Evolutionary conservation across 371 early-diverging fungal species (phyloP), one percentile per base, ranked within the genome.

Genomic region (Lichtheimia ramosa): DNA sequence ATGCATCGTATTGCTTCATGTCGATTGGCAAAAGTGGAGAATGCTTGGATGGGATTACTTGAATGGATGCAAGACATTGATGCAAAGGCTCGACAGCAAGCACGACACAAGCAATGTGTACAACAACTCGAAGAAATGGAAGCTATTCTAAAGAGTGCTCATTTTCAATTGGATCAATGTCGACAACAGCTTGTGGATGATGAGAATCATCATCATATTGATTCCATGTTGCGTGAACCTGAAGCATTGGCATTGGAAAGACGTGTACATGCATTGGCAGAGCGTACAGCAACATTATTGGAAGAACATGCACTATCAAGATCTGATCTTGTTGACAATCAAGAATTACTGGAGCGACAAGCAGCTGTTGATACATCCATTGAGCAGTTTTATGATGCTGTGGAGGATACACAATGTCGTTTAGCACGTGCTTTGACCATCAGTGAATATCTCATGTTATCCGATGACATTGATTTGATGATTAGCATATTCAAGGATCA

Each of bases 401-500:
- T 48, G 13, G 28, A 49, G 18, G 58, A 57, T 48, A 48, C 50
- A 28, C 58, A 49, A 24, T 28, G 50, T 24, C 18, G 43, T 3
- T 28, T 57, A 13, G 58, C 48, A 8, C 48, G 40, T 27, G 58
- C 58, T 16, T 39, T 57, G 21, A 43, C 40, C 34, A 49, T 57
- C 41, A 57, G 58, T 16, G 58, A 57, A 49, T 57, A 57, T 28
- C 16, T 57, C 14, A 57, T 57, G 58, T 27, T 57, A 18, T 48
- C 58, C 2, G 58, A 57, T 21, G 50, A 57, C 24, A 49, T 49
- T 16, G 42, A 57, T 5, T 43, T 57, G 58, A 48, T 57, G 48
- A 16, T 57, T 16, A 57, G 49, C 58, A 49, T 48, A 5, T 57
- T 48, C 21, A 27, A 57, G 42, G 58, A 57, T 34, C 10, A 21